Base-by-base conservation (phyloP, 495 filamentous ascomycete genomes). In the Penicillium robsamsonii region DNA sequence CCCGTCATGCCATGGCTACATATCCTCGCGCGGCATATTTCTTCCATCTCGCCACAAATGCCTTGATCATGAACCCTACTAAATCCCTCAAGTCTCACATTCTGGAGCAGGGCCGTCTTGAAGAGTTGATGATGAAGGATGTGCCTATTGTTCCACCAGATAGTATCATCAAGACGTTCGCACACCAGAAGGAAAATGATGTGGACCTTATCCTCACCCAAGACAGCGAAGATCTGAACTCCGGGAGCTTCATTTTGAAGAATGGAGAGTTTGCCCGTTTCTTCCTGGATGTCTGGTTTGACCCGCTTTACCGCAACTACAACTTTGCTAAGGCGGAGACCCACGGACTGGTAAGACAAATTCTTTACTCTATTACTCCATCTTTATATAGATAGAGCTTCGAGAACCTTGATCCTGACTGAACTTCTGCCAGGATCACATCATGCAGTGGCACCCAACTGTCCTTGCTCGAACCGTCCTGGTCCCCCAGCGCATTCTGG, bases 391-490 rank as follows among this genome's bases (percentile, higher is more conserved):
- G 17, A 41, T 13, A 24, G 17, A 41, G 9, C 20, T 37, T 24
- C 15, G 31, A 31, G 47, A 24, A 24, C 40, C 20, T 25, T 25
- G 42, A 18, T 40, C 5, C 57, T 60, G 17, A 59, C 35, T 6
- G 18, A 30, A 1, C 44, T 15, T 44, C 12, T n/a, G 51, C 4
- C 59, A 93, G 88, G 90, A 93, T 71, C 90, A 92, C 64, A 89
- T 96, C 55, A 84, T 93, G 31, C 94, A 96, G 79, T 99, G 95
- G 95, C 95, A 99, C 68, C 92, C 94, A n/a, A 99, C 94, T 1
- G 90, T 97, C 50, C 81, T 99, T 18, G 88, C 92, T 20, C 90
- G 90, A 62, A 72, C 96, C 52, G 92, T 88, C 1, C 75, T 99
- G 12, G 74, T 99, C 18, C 91, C 91, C 4, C 93, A 97, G 73